Evolutionary conservation across 805 yeast species (phyloP).

Genomic region (Metschnikowia colocasiae): DNA sequence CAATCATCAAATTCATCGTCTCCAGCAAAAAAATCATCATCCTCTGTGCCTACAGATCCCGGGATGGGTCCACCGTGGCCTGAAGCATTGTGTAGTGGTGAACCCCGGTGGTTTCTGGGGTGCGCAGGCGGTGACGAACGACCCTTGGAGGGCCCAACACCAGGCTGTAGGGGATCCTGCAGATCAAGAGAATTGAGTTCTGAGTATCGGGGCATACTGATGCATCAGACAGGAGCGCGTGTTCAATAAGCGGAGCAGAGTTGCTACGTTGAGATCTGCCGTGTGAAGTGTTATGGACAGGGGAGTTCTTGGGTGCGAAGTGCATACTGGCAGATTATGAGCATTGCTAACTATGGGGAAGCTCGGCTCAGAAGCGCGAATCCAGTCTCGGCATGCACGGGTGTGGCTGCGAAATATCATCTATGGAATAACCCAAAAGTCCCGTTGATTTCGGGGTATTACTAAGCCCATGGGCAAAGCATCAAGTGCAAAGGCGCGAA

Average conservation of each 20-base stretch:
- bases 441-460: not conserved
- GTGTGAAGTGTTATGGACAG: not conserved
- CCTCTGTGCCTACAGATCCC: not conserved
- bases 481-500: too few relatives aligned
- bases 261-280: not conserved
- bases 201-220: not conserved
- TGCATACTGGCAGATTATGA: not conserved
- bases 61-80: not conserved
- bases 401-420: slow-evolving; percentile 2
- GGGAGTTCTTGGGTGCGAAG: slow-evolving; percentile 1
- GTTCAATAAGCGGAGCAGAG: not conserved
- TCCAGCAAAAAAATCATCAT: slow-evolving; percentile 1
- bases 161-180: not conserved
- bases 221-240: not conserved
- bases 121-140: not conserved
- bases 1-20: slow-evolving; percentile 15
- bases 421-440: not conserved
- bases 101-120: not conserved
- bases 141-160: not conserved
- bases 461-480: too few relatives aligned
- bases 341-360: slow-evolving; percentile 1
- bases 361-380: not conserved
- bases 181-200: slow-evolving; percentile 2
- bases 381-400: not conserved
- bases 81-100: not conserved